phyloP scores from a whole-genome alignment of 106 monocot species.

The Gastrodia elata region DNA sequence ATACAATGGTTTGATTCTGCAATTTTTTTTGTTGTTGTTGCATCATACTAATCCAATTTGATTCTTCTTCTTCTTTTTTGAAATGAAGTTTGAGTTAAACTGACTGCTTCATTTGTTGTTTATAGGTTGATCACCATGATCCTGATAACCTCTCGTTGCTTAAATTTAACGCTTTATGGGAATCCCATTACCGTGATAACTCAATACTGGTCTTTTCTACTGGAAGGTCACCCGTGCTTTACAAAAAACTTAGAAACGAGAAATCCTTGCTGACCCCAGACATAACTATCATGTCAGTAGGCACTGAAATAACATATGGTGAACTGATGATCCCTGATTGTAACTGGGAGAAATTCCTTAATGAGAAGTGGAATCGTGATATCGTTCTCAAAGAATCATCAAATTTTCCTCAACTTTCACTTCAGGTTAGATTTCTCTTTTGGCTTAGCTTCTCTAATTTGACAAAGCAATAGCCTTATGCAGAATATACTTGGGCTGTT shows the following conservation, averaged over 20 bases:
- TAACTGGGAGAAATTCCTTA: constrained; percentile 42
- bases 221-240: constrained; percentile 49
- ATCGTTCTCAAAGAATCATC: constrained; percentile 58
- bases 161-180: constrained; percentile 69
- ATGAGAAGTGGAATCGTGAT: constrained; percentile 48
- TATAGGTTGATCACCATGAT: constrained; percentile 73
- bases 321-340: constrained; percentile 56
- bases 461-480: too few species aligned
- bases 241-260: constrained; percentile 40
- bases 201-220: constrained; percentile 66
- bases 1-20: constrained; percentile 70
- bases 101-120: not conserved
- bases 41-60: too few species aligned
- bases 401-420: constrained; percentile 40
- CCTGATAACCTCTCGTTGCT: constrained; percentile 52
- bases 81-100: not conserved
- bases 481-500: too few species aligned
- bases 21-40: too few species aligned
- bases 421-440: constrained; percentile 26
- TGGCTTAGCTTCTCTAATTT: too few species aligned
- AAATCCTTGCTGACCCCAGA: constrained; percentile 64
- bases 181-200: constrained; percentile 40
- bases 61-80: not conserved
- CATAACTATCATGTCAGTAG: constrained; percentile 67
- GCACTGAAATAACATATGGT: constrained; percentile 65